Conservation (phyloP, 192 early-diverging fungal species). For the Funneliformis geosporum region DNA sequence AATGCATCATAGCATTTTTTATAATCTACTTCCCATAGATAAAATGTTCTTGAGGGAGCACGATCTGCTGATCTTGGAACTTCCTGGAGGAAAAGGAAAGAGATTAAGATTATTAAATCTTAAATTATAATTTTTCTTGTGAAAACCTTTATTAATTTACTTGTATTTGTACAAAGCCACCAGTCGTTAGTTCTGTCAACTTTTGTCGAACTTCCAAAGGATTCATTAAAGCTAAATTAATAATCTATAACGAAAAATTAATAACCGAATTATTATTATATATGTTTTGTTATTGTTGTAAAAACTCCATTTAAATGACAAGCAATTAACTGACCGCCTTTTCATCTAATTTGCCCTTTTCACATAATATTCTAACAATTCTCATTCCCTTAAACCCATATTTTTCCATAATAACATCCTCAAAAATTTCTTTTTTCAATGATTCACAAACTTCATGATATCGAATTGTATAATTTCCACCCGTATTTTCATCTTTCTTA, state of each 20-base stretch:
- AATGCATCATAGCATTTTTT: constrained; percentile 12
- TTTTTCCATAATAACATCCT: constrained; percentile 57
- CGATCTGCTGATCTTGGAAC: constrained; percentile 73
- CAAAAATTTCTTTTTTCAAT: constrained; percentile 59
- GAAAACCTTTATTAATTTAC: background rate
- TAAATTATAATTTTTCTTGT: background rate
- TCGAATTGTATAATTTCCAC: constrained; percentile 61
- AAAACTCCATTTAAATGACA: background rate
- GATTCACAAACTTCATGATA: constrained; percentile 56
- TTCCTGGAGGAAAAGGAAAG: constrained; percentile 54
- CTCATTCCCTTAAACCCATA: constrained; percentile 63
- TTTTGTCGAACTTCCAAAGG: constrained; percentile 63
- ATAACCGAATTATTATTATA: background rate
- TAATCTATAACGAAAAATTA: constrained; percentile 37
- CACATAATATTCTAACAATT: constrained; percentile 65
- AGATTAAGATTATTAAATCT: constrained; percentile 34
- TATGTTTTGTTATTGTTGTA: background rate
- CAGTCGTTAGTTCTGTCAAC: constrained; percentile 54
- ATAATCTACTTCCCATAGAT: constrained; percentile 63
- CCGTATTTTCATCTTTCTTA: constrained; percentile 58
- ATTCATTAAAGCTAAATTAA: constrained; percentile 68
- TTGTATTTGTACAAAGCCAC: constrained; percentile 47
- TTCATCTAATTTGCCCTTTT: constrained; percentile 78
- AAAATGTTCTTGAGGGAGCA: constrained; percentile 72
- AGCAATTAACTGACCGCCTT: constrained; percentile 40